phyloP scores from a whole-genome alignment of 805 yeast genomes.

The Candida stauntonica region DNA sequence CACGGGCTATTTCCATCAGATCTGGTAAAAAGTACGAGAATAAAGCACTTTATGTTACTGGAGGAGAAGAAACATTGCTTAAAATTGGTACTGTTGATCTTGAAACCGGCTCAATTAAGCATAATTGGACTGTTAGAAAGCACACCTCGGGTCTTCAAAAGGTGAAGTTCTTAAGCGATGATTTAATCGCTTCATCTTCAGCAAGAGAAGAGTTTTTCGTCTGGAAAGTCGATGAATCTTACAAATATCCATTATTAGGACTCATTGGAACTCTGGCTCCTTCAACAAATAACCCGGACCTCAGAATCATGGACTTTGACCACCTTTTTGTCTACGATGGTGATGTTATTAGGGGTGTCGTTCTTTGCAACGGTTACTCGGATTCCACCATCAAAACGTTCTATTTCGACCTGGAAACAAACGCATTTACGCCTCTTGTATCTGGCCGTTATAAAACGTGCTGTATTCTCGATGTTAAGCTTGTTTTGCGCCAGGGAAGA shows the following conservation, averaged over 20 bases:
- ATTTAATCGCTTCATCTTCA: constrained; percentile 51
- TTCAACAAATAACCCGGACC: constrained; percentile 61
- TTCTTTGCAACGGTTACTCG: constrained; percentile 73
- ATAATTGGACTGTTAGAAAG: constrained; percentile 60
- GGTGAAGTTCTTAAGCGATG: constrained; percentile 53
- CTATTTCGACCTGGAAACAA: constrained; percentile 39
- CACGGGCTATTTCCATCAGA: constrained; percentile 66
- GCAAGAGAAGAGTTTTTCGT: constrained; percentile 85
- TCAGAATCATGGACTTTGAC: constrained; percentile 86
- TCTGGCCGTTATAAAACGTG: constrained; percentile 61
- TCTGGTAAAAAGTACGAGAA: constrained; percentile 23
- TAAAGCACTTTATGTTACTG: constrained; percentile 56
- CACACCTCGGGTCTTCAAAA: constrained; percentile 90
- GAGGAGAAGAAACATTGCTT: constrained; percentile 85
- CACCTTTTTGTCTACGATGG: constrained; percentile 35
- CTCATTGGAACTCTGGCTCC: constrained; percentile 54
- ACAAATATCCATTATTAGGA: constrained; percentile 40
- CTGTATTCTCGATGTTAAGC: constrained; percentile 64
- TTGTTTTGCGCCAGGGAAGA: constrained; percentile 32
- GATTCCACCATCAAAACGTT: constrained; percentile 74
- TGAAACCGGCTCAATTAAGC: constrained; percentile 38
- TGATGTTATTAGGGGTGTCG: constrained; percentile 37
- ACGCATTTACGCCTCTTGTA: constrained; percentile 40
- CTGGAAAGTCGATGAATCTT: constrained; percentile 57
- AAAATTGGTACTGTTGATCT: constrained; percentile 42